These are phyloP conservation scores for Rubus parviflorus DNA, from an alignment of 306 rosid species.

Conservation along the genomic window DNA sequence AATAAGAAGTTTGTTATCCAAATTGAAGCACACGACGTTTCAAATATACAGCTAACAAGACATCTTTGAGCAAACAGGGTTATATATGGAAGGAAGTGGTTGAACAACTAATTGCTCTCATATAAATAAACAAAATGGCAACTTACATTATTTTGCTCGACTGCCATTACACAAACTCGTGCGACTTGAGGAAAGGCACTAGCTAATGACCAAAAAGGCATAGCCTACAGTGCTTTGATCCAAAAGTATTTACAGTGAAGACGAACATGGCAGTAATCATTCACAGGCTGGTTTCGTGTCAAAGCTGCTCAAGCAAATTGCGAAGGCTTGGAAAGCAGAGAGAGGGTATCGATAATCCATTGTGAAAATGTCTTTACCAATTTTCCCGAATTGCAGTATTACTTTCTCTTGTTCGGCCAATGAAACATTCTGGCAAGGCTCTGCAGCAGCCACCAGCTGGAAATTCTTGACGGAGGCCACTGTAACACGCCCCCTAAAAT, in stretches of 20 bases:
- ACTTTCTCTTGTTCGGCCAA: constrained; percentile 78
- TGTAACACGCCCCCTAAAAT: constrained; percentile 91
- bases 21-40: neutral
- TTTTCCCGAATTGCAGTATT: constrained; percentile 87
- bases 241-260: constrained; percentile 49
- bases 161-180: constrained; percentile 34
- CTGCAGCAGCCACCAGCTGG: constrained; percentile 85
- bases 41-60: neutral
- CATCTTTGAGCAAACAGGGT: neutral
- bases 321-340: constrained; percentile 94
- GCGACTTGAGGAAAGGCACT: constrained; percentile 30
- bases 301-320: constrained; percentile 92
- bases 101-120: constrained; percentile 26
- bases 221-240: constrained; percentile 32
- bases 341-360: constrained; percentile 97
- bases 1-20: neutral
- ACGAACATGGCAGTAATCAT: constrained; percentile 42
- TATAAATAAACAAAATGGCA: constrained; percentile 28
- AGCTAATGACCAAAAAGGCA: constrained; percentile 27
- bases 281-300: constrained; percentile 98
- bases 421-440: constrained; percentile 56
- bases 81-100: constrained; percentile 8
- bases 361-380: constrained; percentile 91
- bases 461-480: constrained; percentile 97
- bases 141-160: constrained; percentile 37